Evolutionary conservation across 768 basidiomycete genomes (phyloP), one percentile per base, ranked within the genome.

Genomic region (Podaxis mareebaensis): DNA sequence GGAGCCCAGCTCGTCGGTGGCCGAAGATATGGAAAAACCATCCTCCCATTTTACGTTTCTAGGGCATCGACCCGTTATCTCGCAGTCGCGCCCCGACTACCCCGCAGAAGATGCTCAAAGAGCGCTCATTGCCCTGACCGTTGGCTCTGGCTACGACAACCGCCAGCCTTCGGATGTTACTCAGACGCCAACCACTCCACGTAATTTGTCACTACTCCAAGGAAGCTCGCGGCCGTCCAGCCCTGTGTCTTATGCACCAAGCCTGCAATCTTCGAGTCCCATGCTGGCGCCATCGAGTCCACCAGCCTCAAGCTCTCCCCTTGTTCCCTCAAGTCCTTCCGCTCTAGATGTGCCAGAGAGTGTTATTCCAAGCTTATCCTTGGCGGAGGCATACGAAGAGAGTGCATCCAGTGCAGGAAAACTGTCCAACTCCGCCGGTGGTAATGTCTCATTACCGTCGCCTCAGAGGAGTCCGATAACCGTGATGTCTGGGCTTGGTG

Each of bases 241-340:
- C 36, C 36, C 51, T 12, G 7, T 40, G 28, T 59, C 46, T 2
- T 28, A 20, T 22, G 48, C 20, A 15, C 48, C 17, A 13, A 51
- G 13, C 30, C 20, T 20, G 12, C 53, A 36, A 36, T 17, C 12
- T 3, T 62, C 61, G 42, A 62, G 61, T 49, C 61, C 61, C 10
- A 10, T 55, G 15, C 42, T 42, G 17, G 53, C 44, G 28, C 60
- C 61, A 33, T 62, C 61, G 15, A 62, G 61, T 28, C 53, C 61
- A 10, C 24, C 33, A 3, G 38, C 59, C 6, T 62, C 61, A 11
- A 54, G 53, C 30, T 39, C 61, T 22, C 44, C 44, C 28, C 60
- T n/a, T n/a, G 4, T 26, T 46, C 49, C 61, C 40, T 55, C 44
- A 5, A 2, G 39, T 28, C 61, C 53, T 33, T 5, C 38, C 17